Percentiles rank a stretch among this genome's conserved stretches.
Conservation (phyloP, 2,329 filamentous ascomycete species). For the Penicillium frequentans region DNA sequence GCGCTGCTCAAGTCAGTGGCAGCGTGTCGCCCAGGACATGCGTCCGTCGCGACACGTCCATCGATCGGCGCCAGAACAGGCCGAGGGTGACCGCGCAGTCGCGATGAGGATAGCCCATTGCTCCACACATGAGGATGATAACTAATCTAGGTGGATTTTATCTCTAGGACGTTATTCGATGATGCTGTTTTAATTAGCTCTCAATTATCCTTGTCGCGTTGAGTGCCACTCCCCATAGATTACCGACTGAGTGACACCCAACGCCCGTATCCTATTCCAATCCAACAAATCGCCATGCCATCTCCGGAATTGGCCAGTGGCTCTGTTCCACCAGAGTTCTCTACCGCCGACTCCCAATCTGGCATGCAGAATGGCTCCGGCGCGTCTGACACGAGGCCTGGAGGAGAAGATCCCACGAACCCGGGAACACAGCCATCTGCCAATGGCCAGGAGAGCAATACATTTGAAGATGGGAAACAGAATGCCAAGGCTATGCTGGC, state of each 20-base stretch:
- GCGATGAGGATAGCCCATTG: constrained; percentile 5
- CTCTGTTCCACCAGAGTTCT: constrained; percentile 24
- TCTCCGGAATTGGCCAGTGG: constrained; percentile 32
- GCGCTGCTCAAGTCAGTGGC: constrained; percentile 1
- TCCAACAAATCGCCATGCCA: constrained; percentile 30
- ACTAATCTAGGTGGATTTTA: not conserved
- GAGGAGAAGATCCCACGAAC: constrained; percentile 24
- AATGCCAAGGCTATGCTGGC: constrained; percentile 60
- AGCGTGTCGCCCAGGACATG: constrained; percentile 4
- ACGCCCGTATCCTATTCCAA: not conserved
- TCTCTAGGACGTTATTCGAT: constrained; percentile 20
- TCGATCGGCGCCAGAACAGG: constrained; percentile 8
- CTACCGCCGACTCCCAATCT: constrained; percentile 23
- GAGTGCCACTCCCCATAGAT: constrained; percentile 21
- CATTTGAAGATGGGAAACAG: constrained; percentile 60
- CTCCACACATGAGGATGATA: not conserved
- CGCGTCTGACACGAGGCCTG: constrained; percentile 21
- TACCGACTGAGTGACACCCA: constrained; percentile 20
- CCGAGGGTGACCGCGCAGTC: constrained; percentile 10
- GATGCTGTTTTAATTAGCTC: constrained; percentile 32
- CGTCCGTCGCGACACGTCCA: constrained; percentile 22
- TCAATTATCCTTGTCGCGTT: constrained; percentile 25
- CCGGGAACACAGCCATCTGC: constrained; percentile 22
- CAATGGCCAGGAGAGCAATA: constrained; percentile 37
- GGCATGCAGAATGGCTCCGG: constrained; percentile 27